Percentiles rank a stretch among this genome's conserved stretches.
Conservation (phyloP, 2,329 filamentous ascomycete genomes). For the Ilyonectria mors-panacis region DNA sequence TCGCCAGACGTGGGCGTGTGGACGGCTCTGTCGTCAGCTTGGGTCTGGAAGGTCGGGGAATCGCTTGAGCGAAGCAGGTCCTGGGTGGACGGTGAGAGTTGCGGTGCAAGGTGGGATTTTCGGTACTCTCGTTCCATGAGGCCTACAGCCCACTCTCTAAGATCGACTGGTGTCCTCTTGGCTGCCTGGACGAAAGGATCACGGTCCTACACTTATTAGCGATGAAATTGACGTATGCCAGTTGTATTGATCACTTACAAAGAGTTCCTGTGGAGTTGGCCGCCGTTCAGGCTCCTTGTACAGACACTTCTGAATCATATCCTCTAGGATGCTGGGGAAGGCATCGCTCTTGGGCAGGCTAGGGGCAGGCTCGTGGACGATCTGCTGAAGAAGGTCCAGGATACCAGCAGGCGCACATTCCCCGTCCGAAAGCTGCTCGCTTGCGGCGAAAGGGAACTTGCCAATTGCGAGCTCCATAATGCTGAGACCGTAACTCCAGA, state of each 20-base stretch:
- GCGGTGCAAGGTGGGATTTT: conserved; percentile 91
- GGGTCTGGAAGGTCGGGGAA: conserved; percentile 65
- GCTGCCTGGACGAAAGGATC: conserved; percentile 97
- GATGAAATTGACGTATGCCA: not conserved
- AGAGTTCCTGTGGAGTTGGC: conserved; percentile 93
- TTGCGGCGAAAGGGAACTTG: conserved; percentile 92
- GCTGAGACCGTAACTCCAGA: conserved; percentile 96
- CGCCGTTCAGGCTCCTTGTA: conserved; percentile 90
- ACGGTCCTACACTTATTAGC: conserved; percentile 75
- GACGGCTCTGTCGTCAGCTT: conserved; percentile 61
- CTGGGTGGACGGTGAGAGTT: conserved; percentile 83
- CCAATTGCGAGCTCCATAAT: conserved; percentile 99
- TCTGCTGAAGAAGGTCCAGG: conserved; percentile 94
- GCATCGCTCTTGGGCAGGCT: conserved; percentile 96
- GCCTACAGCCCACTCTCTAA: conserved; percentile 92
- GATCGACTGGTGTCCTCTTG: conserved; percentile 94
- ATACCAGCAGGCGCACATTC: conserved; percentile 94
- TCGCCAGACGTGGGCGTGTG: conserved; percentile 80
- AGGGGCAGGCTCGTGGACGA: conserved; percentile 95
- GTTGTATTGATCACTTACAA: conserved; percentile 70
- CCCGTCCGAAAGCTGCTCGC: conserved; percentile 78
- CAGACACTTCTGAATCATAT: conserved; percentile 97
- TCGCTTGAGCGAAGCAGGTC: conserved; percentile 78
- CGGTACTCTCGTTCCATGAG: conserved; percentile 97
- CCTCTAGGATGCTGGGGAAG: conserved; percentile 93